Percentiles rank a stretch among this genome's conserved stretches.
These are phyloP conservation scores for Gorgonomyces haynaldii DNA, from an alignment of 192 early-diverging fungal genomes.

Conservation along the genomic window DNA sequence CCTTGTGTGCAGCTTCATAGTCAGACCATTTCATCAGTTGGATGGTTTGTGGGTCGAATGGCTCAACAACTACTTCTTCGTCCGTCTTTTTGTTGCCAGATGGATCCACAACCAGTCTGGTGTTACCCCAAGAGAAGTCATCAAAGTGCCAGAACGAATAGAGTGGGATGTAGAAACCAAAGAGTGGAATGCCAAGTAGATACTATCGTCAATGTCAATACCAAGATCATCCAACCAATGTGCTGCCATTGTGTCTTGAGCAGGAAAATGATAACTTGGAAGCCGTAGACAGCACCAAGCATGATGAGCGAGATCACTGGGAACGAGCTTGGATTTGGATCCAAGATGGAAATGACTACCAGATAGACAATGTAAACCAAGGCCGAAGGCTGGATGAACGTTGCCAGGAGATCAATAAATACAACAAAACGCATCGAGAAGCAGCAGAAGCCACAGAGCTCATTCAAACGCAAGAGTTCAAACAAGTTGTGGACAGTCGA, in stretches of 20 bases:
- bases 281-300: slow-evolving; percentile 71
- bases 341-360: slow-evolving; percentile 53
- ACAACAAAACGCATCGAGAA: slow-evolving; percentile 97
- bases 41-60: slow-evolving; percentile 73
- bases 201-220: slow-evolving; percentile 38
- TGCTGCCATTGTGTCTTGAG: slow-evolving; percentile 52
- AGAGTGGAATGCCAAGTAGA: slow-evolving; percentile 82
- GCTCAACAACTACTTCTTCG: slow-evolving; percentile 16
- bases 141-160: slow-evolving; percentile 99
- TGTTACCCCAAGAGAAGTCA: slow-evolving; percentile 98
- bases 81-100: slow-evolving; percentile 37
- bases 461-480: slow-evolving; percentile 71
- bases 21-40: slow-evolving; percentile 76
- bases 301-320: slow-evolving; percentile 71
- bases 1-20: slow-evolving; percentile 51
- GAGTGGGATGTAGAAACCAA: slow-evolving; percentile 80
- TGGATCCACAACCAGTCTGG: slow-evolving; percentile 83
- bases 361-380: slow-evolving; percentile 55
- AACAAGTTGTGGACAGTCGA: slow-evolving; percentile 93
- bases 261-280: slow-evolving; percentile 77
- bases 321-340: slow-evolving; percentile 38
- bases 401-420: slow-evolving; percentile 81
- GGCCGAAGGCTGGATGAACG: slow-evolving; percentile 59
- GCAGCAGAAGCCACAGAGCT: slow-evolving; percentile 93
- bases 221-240: slow-evolving; percentile 81